phyloP scores from a whole-genome alignment of 2,329 filamentous ascomycete species.

The Neonectria faginata region DNA sequence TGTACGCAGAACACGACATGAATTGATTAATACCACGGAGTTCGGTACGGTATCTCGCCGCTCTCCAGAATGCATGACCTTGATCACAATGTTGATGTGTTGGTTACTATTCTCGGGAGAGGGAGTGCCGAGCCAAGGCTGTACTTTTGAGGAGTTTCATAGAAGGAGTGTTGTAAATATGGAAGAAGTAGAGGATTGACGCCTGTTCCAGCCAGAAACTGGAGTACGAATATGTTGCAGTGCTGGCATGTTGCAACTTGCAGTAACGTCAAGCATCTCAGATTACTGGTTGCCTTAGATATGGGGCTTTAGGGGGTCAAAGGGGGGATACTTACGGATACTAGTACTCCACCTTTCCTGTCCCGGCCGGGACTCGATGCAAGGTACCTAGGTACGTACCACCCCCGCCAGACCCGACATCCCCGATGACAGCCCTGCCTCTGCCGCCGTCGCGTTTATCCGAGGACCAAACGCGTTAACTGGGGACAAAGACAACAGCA shows the following conservation, averaged over 20 bases:
- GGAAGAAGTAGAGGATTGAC: not conserved
- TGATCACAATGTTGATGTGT: not conserved
- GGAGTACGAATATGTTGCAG: not conserved
- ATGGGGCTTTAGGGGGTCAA: not conserved
- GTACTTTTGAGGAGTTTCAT: not conserved
- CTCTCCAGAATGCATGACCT: not conserved
- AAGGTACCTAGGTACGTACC: conserved; percentile 30
- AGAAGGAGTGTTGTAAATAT: not conserved
- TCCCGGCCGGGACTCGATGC: not conserved
- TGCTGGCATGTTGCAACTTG: too few species aligned
- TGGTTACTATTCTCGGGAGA: not conserved
- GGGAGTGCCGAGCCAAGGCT: too few species aligned
- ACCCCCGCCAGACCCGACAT: not conserved
- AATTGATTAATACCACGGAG: not conserved
- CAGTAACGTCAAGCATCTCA: too few species aligned
- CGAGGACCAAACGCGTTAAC: conserved; percentile 42
- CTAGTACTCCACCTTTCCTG: not conserved
- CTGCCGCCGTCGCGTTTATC: conserved; percentile 47
- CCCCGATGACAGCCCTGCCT: not conserved
- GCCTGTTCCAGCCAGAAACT: not conserved
- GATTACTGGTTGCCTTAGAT: not conserved
- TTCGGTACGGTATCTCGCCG: not conserved
- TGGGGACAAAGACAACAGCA: conserved; percentile 12
- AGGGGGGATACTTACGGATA: too few species aligned
- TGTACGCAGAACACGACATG: not conserved